Conservation (phyloP, 176 grass and related monocot genomes). For the Oryza rufipogon region DNA sequence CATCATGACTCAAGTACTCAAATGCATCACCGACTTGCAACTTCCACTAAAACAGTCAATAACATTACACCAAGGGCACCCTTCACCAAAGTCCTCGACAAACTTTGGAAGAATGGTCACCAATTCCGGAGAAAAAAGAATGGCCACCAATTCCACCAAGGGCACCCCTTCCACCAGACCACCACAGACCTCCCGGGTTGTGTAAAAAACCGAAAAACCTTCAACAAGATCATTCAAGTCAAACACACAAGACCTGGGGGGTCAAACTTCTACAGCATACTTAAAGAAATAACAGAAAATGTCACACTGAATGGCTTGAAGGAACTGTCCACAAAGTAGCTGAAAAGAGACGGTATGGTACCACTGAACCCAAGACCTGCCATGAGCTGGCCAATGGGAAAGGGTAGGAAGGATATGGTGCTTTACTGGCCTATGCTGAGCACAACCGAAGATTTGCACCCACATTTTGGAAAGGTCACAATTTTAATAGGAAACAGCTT, state of each 20-base stretch:
- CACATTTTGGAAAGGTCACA: neutral
- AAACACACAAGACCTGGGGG: constrained; percentile 65
- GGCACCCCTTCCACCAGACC: constrained; percentile 95
- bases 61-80: constrained; percentile 87
- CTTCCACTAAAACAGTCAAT: constrained; percentile 70
- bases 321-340: neutral
- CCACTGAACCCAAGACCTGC: neutral
- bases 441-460: neutral
- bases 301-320: neutral
- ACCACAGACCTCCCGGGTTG: constrained; percentile 88
- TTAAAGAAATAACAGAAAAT: constrained; percentile 42
- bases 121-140: constrained; percentile 59
- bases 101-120: constrained; percentile 85
- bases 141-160: constrained; percentile 89
- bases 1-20: constrained; percentile 65
- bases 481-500: neutral
- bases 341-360: neutral
- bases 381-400: neutral
- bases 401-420: neutral
- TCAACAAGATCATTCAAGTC: constrained; percentile 99
- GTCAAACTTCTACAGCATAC: constrained; percentile 53
- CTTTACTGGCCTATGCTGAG: neutral
- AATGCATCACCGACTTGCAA: constrained; percentile 61
- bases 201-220: constrained; percentile 96
- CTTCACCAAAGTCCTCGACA: constrained; percentile 93